Percentiles rank a stretch among this genome's conserved stretches.
phyloP scores from a whole-genome alignment of 2,329 filamentous ascomycete species.

The Coniochaeta hoffmannii region DNA sequence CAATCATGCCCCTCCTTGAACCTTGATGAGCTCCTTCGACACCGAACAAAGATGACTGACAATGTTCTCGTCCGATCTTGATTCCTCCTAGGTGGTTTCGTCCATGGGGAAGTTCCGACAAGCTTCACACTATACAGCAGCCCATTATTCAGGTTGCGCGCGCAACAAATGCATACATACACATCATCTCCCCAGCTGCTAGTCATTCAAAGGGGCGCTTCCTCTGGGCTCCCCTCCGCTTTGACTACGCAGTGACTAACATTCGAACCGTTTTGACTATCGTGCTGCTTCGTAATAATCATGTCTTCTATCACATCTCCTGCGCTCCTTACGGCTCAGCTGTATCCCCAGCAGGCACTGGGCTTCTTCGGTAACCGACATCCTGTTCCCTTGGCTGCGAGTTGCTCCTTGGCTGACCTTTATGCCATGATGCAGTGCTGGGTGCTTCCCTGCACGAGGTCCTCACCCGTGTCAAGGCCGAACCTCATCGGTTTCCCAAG shows the following conservation, averaged over 20 bases:
- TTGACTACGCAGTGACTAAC: neutral
- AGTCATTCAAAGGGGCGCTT: neutral
- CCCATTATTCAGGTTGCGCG: neutral
- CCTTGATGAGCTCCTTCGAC: neutral
- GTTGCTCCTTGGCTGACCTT: neutral
- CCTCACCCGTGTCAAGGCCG: slow-evolving; percentile 78
- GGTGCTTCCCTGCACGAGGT: slow-evolving; percentile 89
- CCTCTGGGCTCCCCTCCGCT: neutral
- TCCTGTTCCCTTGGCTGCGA: neutral
- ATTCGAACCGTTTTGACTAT: neutral
- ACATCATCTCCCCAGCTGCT: neutral
- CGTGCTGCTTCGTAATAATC: neutral
- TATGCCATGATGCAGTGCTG: slow-evolving; percentile 31
- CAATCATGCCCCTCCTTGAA: neutral
- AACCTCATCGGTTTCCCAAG: slow-evolving; percentile 73
- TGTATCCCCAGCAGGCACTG: slow-evolving; percentile 58
- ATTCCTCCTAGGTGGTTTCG: neutral
- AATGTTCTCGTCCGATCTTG: neutral
- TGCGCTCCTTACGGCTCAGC: slow-evolving; percentile 47
- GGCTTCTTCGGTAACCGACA: slow-evolving; percentile 45
- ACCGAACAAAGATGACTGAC: neutral
- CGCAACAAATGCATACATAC: neutral
- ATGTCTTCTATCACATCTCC: neutral
- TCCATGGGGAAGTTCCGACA: neutral
- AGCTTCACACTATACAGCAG: neutral